phyloP scores from a whole-genome alignment of 345 rosid genomes.

The Atalantia buxifolia region DNA sequence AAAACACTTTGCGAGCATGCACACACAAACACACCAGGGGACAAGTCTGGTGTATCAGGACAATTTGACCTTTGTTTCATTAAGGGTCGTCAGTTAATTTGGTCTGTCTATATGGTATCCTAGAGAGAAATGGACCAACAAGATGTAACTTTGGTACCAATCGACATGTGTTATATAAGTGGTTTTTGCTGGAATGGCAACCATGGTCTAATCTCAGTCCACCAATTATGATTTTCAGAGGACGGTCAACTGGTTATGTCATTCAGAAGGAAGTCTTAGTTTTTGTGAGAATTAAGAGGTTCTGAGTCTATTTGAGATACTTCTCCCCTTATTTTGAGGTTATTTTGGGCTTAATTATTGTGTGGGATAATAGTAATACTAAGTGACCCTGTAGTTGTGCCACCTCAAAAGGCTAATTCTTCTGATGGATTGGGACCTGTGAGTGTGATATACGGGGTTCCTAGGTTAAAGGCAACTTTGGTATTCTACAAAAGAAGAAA shows the following conservation, averaged over 20 bases:
- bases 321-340: neutral
- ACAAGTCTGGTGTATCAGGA: neutral
- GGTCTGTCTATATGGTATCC: neutral
- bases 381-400: neutral
- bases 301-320: neutral
- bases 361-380: neutral
- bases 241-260: neutral
- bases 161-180: neutral
- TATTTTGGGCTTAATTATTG: neutral
- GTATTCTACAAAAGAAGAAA: no score
- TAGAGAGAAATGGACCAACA: neutral
- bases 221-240: neutral
- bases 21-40: neutral
- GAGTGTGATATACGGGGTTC: no score
- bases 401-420: neutral
- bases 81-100: neutral
- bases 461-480: no score
- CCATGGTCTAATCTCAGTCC: neutral
- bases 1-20: neutral
- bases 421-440: neutral
- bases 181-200: neutral
- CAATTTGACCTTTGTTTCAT: neutral
- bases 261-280: neutral
- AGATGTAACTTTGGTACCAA: neutral
- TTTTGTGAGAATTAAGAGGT: neutral